A percentile compares a stretch with the other conserved stretches of the same genome.
phyloP scores from a whole-genome alignment of 371 early-diverging fungal species.

The Haplosporangium sp. region DNA sequence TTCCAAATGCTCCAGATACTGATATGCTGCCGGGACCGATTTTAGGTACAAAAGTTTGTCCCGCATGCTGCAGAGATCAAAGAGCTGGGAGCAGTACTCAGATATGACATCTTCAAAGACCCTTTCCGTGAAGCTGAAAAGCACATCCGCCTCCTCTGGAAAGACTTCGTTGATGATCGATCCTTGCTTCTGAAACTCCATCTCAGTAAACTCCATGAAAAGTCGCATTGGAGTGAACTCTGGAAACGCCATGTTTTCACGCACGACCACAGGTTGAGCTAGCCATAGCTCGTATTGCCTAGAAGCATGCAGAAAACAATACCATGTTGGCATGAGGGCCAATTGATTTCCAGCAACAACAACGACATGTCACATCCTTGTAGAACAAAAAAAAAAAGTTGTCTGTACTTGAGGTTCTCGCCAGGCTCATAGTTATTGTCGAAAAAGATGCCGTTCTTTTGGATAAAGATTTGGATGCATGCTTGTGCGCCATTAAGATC shows the following conservation, averaged over 20 bases:
- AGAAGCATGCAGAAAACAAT: slow-evolving; percentile 8
- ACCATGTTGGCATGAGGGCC: too few relatives aligned
- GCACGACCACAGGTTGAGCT: slow-evolving; percentile 33
- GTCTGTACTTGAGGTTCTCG: slow-evolving; percentile 67
- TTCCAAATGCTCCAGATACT: slow-evolving; percentile 39
- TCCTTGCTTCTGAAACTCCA: slow-evolving; percentile 72
- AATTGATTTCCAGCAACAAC: too few relatives aligned
- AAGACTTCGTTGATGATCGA: slow-evolving; percentile 74
- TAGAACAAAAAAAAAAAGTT: too few relatives aligned
- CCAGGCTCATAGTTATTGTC: slow-evolving; percentile 76
- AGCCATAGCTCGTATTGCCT: slow-evolving; percentile 47
- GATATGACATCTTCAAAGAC: slow-evolving; percentile 77
- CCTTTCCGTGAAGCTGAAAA: slow-evolving; percentile 68
- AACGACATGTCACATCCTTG: too few relatives aligned
- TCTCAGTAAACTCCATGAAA: slow-evolving; percentile 60
- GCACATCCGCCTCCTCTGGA: slow-evolving; percentile 70
- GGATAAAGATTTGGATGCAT: slow-evolving; percentile 84
- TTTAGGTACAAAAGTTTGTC: slow-evolving; percentile 46
- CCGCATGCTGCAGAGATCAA: slow-evolving; percentile 52
- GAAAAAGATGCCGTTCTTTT: slow-evolving; percentile 88
- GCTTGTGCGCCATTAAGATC: slow-evolving; percentile 83
- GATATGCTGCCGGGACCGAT: slow-evolving; percentile 48
- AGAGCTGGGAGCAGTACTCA: slow-evolving; percentile 41
- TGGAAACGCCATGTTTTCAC: slow-evolving; percentile 39
- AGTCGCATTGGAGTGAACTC: slow-evolving; percentile 48